Evolutionary conservation across 2,329 filamentous ascomycete genomes (phyloP), one percentile per base, ranked within the genome.

Genomic region (Pyrenochaeta sp.): DNA sequence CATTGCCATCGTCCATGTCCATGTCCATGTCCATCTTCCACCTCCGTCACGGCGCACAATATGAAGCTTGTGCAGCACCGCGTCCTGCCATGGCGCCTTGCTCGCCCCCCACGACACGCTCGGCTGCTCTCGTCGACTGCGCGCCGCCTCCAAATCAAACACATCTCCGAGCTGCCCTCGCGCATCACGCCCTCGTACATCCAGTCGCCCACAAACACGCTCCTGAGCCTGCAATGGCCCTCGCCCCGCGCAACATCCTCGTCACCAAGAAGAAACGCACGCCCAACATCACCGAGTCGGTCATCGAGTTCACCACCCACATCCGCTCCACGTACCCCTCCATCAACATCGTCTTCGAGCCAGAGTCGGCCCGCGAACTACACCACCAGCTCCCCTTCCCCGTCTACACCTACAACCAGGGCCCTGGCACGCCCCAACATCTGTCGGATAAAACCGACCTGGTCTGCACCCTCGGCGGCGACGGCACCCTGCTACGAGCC

Each of bases 391-490:
- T 98, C 4, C 76, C 86, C 3, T 92, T 92, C 60, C 90, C 92
- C 9, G 48, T 81, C 73, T 82, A 80, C 60, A 67, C 75, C 1
- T 74, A 69, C 66, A 29, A 74, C 62, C 69, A 39, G 3, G 42
- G 43, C 4, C 57, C 61, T 7, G 65, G 76, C 80, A 29, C 81
- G 79, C 63, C 66, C 15, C 54, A 56, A 7, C 51, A 60, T 21
- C 64, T 95, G 49, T 86, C 91, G 35, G 81, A 87, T 52, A 97
- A 95, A 78, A 89, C 96, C 54, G 95, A 99, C 69, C 82, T 97
- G 53, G 89, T 94, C 18, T 88, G 91, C 37, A 98, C 95, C 0
- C 86, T 99, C 44, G 95, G 95, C 47, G 95, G 95, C 36, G 95
- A 99, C 74, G 92, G 92, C 56, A 97, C 92, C 2, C 94, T 97